A percentile compares a stretch with the other conserved stretches of the same genome.
phyloP scores from a whole-genome alignment of 179 eudicot species.

The Spergularia azorica region DNA sequence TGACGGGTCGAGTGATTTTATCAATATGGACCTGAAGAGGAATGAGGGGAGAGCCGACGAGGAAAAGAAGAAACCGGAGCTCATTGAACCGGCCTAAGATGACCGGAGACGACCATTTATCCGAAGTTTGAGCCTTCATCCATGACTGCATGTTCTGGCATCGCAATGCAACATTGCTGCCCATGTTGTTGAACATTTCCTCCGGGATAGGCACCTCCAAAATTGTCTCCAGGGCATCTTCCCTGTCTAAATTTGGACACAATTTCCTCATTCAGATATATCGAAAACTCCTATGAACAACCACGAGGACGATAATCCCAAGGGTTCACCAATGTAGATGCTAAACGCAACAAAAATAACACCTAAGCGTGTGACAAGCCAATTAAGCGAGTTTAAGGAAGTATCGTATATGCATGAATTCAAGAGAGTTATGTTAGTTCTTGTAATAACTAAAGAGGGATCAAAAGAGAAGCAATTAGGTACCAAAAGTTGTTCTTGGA shows the following conservation, averaged over 20 bases:
- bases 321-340: too few relatives aligned
- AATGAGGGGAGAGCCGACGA: slow-evolving; percentile 77
- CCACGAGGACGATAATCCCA: too few relatives aligned
- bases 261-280: slow-evolving; percentile 63
- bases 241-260: slow-evolving; percentile 85
- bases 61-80: slow-evolving; percentile 74
- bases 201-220: slow-evolving; percentile 97
- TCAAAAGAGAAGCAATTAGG: slow-evolving; percentile 1
- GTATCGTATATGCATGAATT: background rate
- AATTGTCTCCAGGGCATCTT: slow-evolving; percentile 82
- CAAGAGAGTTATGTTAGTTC: background rate
- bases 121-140: slow-evolving; percentile 89
- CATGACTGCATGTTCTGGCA: slow-evolving; percentile 88
- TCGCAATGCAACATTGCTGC: slow-evolving; percentile 57
- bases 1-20: slow-evolving; percentile 55
- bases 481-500: slow-evolving; percentile 5
- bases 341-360: too few relatives aligned
- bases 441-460: slow-evolving; percentile 1
- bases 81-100: slow-evolving; percentile 74
- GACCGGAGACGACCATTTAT: slow-evolving; percentile 77
- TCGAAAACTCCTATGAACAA: background rate
- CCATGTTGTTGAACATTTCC: slow-evolving; percentile 80
- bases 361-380: background rate
- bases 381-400: background rate
- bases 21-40: slow-evolving; percentile 84